Base-by-base conservation (phyloP, 495 filamentous ascomycete species). In the Podospora tetraspora region DNA sequence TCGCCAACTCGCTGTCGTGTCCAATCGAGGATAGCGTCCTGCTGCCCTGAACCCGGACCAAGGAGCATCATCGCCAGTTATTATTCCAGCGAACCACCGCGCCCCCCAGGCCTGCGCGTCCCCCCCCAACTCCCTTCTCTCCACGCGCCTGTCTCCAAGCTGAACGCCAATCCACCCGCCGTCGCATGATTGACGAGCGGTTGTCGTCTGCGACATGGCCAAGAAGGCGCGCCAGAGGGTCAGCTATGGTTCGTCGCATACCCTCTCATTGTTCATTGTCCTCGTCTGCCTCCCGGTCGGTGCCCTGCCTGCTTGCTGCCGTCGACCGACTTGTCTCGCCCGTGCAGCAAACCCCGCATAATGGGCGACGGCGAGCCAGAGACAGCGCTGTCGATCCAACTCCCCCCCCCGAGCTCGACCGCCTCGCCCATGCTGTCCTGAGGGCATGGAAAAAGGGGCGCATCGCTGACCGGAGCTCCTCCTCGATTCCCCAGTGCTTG, bases 401-500 rank as follows among this genome's bases (percentile, higher is more conserved):
- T 16, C 21, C 8, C 32, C 27, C 27, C 27, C 43, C 34, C 43
- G 16, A 25, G 19, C 34, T 56, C 16, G 29, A 62, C 23, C 22
- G 23, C 4, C 58, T 23, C 58, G 34, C 22, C 19, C 34, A 56
- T 8, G 32, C 34, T 5, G 12, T 43, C 13, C 3, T 5, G 13
- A 43, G 34, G 13, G 13, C 24, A 24, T 24, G 24, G 34, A 21
- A 29, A 21, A 29, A 21, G 10, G 32, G n/a, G 23, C 24, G 21
- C 66, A 68, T 25, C 21, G 59, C 65, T 62, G 58, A 61, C 43
- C 62, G 59, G 58, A 61, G 34, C 25, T 22, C 22, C 61, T 22
- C 32, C n/a, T 43, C 59, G 34, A 6, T 19, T 8, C 68, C 62
- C 30, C 74, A 99, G 95, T 99, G 79, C 87, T 99, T 71, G 95